phyloP scores from a whole-genome alignment of 768 basidiomycete genomes.

The Mycena leptocephala region DNA sequence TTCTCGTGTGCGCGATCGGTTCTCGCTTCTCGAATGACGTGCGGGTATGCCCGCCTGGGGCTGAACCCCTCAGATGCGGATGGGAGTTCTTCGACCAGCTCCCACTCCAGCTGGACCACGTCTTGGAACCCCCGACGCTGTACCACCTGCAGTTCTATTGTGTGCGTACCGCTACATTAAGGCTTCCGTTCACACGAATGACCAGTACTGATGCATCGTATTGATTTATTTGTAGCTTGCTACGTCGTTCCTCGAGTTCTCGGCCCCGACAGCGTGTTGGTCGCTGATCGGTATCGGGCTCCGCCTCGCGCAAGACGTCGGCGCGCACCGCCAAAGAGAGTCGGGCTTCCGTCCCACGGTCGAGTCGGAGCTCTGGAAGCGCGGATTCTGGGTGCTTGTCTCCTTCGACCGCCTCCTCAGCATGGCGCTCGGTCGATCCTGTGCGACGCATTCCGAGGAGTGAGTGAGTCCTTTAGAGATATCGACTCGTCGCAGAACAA shows the following conservation, averaged over 20 bases:
- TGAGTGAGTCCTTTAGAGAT: constrained; percentile 49
- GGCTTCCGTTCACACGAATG: no score
- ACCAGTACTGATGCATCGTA: no score
- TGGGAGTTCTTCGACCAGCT: constrained; percentile 83
- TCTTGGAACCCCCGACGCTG: constrained; percentile 75
- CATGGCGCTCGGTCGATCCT: constrained; percentile 67
- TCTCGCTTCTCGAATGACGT: constrained; percentile 73
- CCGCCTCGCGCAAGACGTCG: constrained; percentile 28
- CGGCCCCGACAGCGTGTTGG: constrained; percentile 78
- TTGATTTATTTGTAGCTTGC: constrained; percentile 56
- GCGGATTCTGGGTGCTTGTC: constrained; percentile 67
- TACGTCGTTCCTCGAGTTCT: constrained; percentile 67
- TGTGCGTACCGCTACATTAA: constrained; percentile 50
- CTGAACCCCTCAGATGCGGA: constrained; percentile 59
- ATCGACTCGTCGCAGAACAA: not conserved
- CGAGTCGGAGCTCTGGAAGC: constrained; percentile 84
- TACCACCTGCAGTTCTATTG: constrained; percentile 83
- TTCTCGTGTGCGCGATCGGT: constrained; percentile 82
- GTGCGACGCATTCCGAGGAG: constrained; percentile 6
- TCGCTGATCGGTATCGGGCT: constrained; percentile 67
- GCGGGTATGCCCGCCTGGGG: constrained; percentile 52
- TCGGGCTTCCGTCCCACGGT: constrained; percentile 53
- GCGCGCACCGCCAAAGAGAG: constrained; percentile 40
- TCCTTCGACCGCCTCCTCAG: constrained; percentile 62
- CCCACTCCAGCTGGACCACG: constrained; percentile 72